A percentile compares a stretch with the other conserved stretches of the same genome.
Conservation (phyloP, 2,329 filamentous ascomycete genomes). For the Alternaria triticimaculans region DNA sequence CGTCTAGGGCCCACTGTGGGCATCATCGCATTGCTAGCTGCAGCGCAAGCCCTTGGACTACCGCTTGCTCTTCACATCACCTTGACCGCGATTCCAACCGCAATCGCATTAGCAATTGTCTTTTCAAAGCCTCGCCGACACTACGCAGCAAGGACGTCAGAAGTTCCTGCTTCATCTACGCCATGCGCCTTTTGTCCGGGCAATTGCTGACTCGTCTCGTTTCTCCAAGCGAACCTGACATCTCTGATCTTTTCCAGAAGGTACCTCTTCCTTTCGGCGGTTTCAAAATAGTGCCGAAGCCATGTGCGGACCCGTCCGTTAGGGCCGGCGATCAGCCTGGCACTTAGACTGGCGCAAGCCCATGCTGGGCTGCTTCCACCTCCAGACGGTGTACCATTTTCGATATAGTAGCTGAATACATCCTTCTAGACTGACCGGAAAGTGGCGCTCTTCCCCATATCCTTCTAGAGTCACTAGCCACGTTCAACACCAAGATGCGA, state of each 20-base stretch:
- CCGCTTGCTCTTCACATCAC: constrained; percentile 9
- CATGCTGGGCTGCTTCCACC: constrained; percentile 1
- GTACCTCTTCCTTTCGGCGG: constrained; percentile 15
- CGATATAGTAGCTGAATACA: background rate
- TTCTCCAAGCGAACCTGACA: constrained; percentile 5
- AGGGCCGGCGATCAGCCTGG: constrained; percentile 19
- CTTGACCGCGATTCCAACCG: constrained; percentile 7
- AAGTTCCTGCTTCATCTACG: background rate
- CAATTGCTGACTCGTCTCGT: constrained; percentile 13
- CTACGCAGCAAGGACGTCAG: background rate
- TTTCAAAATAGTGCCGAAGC: constrained; percentile 23
- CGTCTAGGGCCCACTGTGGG: constrained; percentile 12
- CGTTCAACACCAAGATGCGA: background rate
- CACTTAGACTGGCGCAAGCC: constrained; percentile 3
- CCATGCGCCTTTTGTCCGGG: background rate
- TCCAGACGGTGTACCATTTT: background rate
- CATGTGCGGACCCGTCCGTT: constrained; percentile 18
- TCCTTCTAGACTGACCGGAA: background rate
- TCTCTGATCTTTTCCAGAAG: constrained; percentile 21
- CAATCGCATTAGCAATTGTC: background rate
- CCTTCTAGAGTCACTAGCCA: background rate
- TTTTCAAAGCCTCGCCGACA: background rate
- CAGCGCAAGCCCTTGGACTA: constrained; percentile 1
- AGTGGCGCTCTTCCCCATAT: background rate
- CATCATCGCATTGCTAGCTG: constrained; percentile 22